These are phyloP conservation scores for Didymella exigua DNA, from an alignment of 2,329 filamentous ascomycete species.

Conservation along the genomic window DNA sequence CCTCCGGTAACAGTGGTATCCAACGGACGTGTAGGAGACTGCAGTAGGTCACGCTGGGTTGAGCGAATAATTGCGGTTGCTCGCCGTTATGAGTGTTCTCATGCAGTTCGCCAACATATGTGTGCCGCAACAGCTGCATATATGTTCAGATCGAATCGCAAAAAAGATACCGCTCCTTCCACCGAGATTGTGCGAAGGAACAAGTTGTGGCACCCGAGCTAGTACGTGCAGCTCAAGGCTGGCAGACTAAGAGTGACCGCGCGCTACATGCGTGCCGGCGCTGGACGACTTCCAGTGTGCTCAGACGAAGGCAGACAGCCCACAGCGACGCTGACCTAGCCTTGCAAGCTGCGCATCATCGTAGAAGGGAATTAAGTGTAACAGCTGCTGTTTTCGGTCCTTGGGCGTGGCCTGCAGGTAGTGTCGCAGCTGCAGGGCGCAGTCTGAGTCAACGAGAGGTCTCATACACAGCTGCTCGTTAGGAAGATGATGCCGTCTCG, in stretches of 20 bases:
- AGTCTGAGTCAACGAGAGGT: constrained; percentile 7
- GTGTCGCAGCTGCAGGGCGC: constrained; percentile 1
- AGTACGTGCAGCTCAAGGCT: constrained; percentile 2
- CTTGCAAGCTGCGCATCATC: neutral
- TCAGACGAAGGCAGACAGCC: neutral
- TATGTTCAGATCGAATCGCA: neutral
- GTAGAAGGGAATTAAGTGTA: neutral
- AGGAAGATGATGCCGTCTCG: neutral
- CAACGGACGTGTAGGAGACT: neutral
- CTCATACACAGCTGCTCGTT: constrained; percentile 10
- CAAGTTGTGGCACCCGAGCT: constrained; percentile 4
- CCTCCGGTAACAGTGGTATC: neutral
- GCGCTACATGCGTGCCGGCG: constrained; percentile 1
- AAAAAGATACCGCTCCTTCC: neutral
- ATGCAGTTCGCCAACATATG: neutral
- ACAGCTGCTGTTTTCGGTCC: constrained; percentile 1
- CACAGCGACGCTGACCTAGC: constrained; percentile 7
- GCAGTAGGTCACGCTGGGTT: constrained; percentile 4
- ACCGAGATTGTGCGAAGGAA: constrained; percentile 1
- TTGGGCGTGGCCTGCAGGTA: neutral
- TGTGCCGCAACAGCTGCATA: neutral
- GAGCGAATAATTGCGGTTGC: neutral
- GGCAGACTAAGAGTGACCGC: neutral
- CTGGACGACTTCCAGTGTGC: constrained; percentile 4
- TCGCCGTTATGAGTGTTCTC: neutral